These are phyloP conservation scores for Exophiala bonariae DNA, from an alignment of 2,329 filamentous ascomycete species.

Conservation along the genomic window DNA sequence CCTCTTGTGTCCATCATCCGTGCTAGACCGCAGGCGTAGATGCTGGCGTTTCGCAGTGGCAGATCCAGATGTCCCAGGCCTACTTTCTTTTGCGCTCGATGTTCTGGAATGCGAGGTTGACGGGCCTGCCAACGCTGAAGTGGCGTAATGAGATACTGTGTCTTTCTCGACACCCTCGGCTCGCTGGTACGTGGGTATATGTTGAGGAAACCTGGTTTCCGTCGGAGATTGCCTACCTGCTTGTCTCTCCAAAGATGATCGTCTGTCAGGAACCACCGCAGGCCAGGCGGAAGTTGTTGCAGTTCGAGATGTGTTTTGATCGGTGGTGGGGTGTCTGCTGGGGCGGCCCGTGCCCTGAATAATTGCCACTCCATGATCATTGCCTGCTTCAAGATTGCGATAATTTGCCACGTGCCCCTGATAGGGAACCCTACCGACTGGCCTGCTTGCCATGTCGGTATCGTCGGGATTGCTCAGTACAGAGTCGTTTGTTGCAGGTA, in stretches of 20 bases:
- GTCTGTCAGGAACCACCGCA: constrained; percentile 11
- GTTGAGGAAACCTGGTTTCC: constrained; percentile 14
- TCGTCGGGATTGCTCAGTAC: not conserved
- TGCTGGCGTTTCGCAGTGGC: constrained; percentile 21
- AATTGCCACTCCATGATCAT: too few relatives aligned
- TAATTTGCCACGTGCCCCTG: too few relatives aligned
- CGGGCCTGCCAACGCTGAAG: constrained; percentile 6
- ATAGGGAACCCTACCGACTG: too few relatives aligned
- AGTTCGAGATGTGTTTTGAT: constrained; percentile 1
- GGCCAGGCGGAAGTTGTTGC: constrained; percentile 13
- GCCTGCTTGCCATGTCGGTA: too few relatives aligned
- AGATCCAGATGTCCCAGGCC: constrained; percentile 21
- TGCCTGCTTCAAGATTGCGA: too few relatives aligned
- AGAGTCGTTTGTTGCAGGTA: constrained; percentile 4
- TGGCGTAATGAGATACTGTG: constrained; percentile 10
- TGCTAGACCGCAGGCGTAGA: constrained; percentile 24
- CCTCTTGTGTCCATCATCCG: constrained; percentile 14
- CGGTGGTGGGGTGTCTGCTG: not conserved
- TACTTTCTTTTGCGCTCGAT: constrained; percentile 17
- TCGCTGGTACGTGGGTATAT: constrained; percentile 7
- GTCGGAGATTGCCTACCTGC: constrained; percentile 1
- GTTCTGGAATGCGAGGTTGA: constrained; percentile 15
- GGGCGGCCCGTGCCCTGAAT: too few relatives aligned
- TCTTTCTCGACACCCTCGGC: constrained; percentile 3
- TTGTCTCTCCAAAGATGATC: constrained; percentile 13